Evolutionary conservation across 495 filamentous ascomycete genomes (phyloP), one percentile per base, ranked within the genome.

Genomic region (Acidomyces sp.): DNA sequence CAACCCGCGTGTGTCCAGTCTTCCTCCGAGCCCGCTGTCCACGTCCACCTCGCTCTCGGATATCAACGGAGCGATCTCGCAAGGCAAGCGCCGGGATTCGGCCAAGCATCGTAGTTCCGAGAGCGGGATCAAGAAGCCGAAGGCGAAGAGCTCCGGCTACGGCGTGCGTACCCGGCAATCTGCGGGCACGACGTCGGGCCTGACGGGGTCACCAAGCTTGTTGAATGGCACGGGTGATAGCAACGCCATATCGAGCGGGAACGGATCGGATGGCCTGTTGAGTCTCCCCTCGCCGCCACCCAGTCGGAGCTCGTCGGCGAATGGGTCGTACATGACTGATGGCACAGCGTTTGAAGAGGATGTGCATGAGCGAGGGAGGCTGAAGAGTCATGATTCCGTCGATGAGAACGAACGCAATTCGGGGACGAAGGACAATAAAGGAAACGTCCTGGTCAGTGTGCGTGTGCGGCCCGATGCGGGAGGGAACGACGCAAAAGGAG

Each of bases 361-460:
- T n/a, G 31, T 18, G 6, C 6, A 9, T 6, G 38, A 45, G 11
- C 48, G 66, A 55, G 56, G 70, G 49, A 60, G 58, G 41, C 61
- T 59, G 11, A 57, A 61, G 44, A 45, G 44, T 18, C 65, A 69
- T 28, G 13, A 72, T 62, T 49, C 57, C 36, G 10, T 35, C 26
- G 27, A 50, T 32, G 53, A 56, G 40, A 43, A 48, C 32, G 43
- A 35, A 17, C 24, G 39, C 15, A 41, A 35, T 27, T 41, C 46
- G 13, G 39, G 26, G 36, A 43, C 54, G 48, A 62, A 62, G 47
- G 58, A 95, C 43, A 71, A 66, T 15, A 96, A 93, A 56, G 90
- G 92, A 3, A 96, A 96, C 61, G 90, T 97, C 21, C 66, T 96
- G 44, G 87, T 97, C 44, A 96, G 90, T 53, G 87, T 97, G 34